phyloP scores from a whole-genome alignment of 2,329 filamentous ascomycete species.

The Ascochyta rabiei region DNA sequence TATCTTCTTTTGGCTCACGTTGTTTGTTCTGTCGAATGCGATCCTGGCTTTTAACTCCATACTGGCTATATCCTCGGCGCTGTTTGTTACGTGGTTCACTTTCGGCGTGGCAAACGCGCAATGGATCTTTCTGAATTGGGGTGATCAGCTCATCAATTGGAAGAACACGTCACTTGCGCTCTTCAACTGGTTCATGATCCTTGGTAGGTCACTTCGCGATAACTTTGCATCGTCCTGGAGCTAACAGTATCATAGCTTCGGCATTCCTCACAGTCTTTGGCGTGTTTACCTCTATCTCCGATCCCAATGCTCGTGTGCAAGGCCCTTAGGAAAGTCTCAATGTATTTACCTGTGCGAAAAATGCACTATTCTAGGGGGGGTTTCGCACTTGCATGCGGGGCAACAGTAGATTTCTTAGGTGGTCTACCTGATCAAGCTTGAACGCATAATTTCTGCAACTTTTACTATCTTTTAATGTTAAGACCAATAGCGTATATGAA shows the following conservation, averaged over 20 bases:
- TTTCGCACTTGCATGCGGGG: no score
- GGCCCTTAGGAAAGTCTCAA: conserved; percentile 3
- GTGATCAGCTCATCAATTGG: conserved; percentile 40
- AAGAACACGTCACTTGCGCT: conserved; percentile 26
- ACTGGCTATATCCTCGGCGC: conserved; percentile 62
- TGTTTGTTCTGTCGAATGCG: conserved; percentile 69
- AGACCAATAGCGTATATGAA: no score
- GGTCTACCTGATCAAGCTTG: no score
- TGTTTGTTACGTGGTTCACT: conserved; percentile 69
- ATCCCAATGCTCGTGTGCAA: conserved; percentile 2
- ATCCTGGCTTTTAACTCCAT: conserved; percentile 71
- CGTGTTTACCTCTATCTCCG: conserved; percentile 8
- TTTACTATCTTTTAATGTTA: no score
- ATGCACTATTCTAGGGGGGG: not conserved
- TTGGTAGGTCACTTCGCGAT: not conserved
- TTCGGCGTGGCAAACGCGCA: conserved; percentile 35
- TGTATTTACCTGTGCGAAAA: conserved; percentile 12
- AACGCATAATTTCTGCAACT: no score
- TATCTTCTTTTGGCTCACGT: conserved; percentile 61
- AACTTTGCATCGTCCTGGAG: not conserved
- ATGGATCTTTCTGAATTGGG: conserved; percentile 44
- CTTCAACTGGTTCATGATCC: conserved; percentile 18
- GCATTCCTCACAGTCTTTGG: conserved; percentile 9
- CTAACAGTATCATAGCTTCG: not conserved
- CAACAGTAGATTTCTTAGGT: no score